Base-by-base conservation (phyloP, 768 basidiomycete species). In the Sarcodon aspratus region DNA sequence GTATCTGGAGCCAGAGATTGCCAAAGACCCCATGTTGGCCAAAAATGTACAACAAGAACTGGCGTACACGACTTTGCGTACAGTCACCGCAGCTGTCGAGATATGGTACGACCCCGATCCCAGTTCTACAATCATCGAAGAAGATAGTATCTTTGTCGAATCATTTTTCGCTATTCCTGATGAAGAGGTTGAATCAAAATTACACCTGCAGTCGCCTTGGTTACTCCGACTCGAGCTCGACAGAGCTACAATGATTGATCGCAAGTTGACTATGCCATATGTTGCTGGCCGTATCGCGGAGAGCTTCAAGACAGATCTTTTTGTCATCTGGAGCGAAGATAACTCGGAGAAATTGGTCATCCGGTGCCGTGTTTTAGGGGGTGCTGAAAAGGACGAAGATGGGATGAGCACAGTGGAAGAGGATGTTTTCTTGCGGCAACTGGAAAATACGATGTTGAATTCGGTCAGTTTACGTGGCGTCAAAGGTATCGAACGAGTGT, bases 121-220 rank as follows among this genome's bases (percentile, higher is more conserved):
- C 13, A 80, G 74, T 7, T 78, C 85, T 0, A 98, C 96, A 31
- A 85, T 95, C 64, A 96, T 99, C 63, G 93, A 95, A 55, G 96
- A 98, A 56, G 96, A 99, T 64, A 70, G 78, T 18, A 80, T 93
- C 18, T 98, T 99, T 61, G 96, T 99, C 49, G 91, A 96, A 59
- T 93, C 93, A 0, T 97, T 97, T 87, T 99, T 98, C 64, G 95
- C 94, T 48, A 98, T 98, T 61, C 96, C 96, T 6, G 96, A 98
- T 57, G 93, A 97, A 61, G 90, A 94, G 45, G 85, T 95, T 51
- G 91, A 95, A 62, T 75, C 79, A 15, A 95, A 95, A 60, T 69
- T 96, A 2, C 85, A 91, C 55, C 72, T 92, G 1, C 90, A 94
- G 62, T 98, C 96, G 1, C 93, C 94, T 0, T 99, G 96, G 96